A percentile compares a stretch with the other conserved stretches of the same genome.
phyloP scores from a whole-genome alignment of 1,284 basidiomycete genomes.

The Cryptococcus sp. region DNA sequence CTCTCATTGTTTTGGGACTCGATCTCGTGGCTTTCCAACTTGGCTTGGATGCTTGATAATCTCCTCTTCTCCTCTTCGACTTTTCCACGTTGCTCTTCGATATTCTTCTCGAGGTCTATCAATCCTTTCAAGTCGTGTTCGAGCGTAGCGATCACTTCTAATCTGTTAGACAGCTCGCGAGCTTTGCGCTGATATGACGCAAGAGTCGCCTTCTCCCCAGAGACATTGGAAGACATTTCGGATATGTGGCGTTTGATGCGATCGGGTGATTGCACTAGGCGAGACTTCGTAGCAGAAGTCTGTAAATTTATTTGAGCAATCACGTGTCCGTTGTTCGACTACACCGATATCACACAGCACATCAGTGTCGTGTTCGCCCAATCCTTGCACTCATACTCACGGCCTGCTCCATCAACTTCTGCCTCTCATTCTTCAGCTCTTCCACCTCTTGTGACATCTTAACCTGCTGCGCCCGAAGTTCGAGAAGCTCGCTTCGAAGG shows the following conservation, averaged over 20 bases:
- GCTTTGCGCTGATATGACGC: slow-evolving; percentile 67
- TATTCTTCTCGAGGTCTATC: slow-evolving; percentile 50
- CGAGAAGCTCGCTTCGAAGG: slow-evolving; percentile 65
- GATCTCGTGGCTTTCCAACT: slow-evolving; percentile 68
- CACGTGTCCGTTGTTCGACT: slow-evolving; percentile 32
- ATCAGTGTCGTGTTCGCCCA: not conserved
- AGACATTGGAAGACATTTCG: slow-evolving; percentile 66
- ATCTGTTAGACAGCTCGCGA: slow-evolving; percentile 72
- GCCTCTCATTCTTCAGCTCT: slow-evolving; percentile 63
- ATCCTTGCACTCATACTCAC: slow-evolving; percentile 17
- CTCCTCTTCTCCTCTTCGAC: slow-evolving; percentile 66
- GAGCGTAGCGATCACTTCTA: slow-evolving; percentile 67
- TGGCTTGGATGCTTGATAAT: slow-evolving; percentile 64
- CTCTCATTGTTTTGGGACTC: slow-evolving; percentile 68
- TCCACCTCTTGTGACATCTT: slow-evolving; percentile 58
- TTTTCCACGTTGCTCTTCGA: slow-evolving; percentile 67
- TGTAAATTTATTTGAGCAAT: slow-evolving; percentile 26
- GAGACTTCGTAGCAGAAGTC: slow-evolving; percentile 63
- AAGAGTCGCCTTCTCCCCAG: slow-evolving; percentile 61
- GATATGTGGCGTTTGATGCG: slow-evolving; percentile 75
- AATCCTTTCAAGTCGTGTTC: slow-evolving; percentile 60
- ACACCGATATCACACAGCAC: not conserved
- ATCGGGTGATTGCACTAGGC: slow-evolving; percentile 84
- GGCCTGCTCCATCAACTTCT: slow-evolving; percentile 32
- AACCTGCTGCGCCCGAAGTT: slow-evolving; percentile 63